Conservation (phyloP, 306 rosid species). For the Albizia julibrissin region DNA sequence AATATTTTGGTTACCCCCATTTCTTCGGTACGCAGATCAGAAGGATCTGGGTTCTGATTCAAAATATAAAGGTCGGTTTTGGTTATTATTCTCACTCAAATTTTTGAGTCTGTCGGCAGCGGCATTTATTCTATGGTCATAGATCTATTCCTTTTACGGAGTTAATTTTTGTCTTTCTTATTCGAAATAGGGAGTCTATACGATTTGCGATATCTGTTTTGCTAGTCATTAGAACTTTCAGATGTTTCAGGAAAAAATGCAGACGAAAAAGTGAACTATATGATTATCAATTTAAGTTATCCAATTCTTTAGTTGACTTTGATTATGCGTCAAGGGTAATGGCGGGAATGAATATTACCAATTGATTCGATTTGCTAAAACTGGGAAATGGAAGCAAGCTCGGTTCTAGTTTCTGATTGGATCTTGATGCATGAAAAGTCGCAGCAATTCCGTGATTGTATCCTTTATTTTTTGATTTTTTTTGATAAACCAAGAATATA, state of each 20-base stretch:
- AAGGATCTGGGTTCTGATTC: constrained; percentile 59
- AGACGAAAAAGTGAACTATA: neutral
- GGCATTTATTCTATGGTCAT: constrained; percentile 30
- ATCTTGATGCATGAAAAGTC: neutral
- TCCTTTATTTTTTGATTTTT: constrained; percentile 15
- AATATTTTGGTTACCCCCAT: constrained; percentile 71
- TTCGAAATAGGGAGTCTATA: neutral
- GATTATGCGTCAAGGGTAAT: neutral
- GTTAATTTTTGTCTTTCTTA: neutral
- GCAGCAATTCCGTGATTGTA: neutral
- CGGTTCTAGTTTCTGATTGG: neutral
- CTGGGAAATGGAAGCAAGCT: constrained; percentile 12
- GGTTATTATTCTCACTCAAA: neutral
- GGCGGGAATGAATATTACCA: constrained; percentile 7
- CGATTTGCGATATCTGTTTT: constrained; percentile 17
- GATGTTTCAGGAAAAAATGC: constrained; percentile 21
- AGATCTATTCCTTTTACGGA: constrained; percentile 43
- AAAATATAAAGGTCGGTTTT: constrained; percentile 56
- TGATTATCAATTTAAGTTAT: neutral
- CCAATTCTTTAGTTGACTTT: constrained; percentile 8
- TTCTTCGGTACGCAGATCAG: constrained; percentile 59
- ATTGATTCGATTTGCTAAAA: constrained; percentile 12
- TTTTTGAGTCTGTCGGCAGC: constrained; percentile 19
- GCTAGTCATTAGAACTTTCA: constrained; percentile 22
- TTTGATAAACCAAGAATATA: neutral